Conservation (phyloP, 306 rosid species). For the Quercus berberidifolia region DNA sequence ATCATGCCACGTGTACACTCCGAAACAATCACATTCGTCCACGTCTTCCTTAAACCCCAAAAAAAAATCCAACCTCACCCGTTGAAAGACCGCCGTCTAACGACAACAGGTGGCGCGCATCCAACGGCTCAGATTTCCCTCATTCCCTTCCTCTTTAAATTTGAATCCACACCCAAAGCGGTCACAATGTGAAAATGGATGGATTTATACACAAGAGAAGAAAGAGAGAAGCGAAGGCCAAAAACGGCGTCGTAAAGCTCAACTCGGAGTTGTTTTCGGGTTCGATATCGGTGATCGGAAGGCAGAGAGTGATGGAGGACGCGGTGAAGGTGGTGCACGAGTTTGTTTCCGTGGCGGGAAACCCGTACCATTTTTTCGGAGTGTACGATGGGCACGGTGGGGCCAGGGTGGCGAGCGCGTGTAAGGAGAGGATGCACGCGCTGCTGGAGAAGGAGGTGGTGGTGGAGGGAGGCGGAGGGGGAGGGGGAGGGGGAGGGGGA, state of each 20-base stretch:
- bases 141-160: not conserved
- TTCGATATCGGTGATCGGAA: slow-evolving; percentile 56
- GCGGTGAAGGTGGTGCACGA: slow-evolving; percentile 29
- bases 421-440: slow-evolving; percentile 54
- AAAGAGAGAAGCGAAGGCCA: not conserved
- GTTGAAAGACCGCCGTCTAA: too few relatives aligned
- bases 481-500: not conserved
- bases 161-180: not conserved
- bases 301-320: slow-evolving; percentile 65
- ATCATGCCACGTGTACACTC: too few relatives aligned
- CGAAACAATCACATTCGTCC: too few relatives aligned
- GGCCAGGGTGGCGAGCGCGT: slow-evolving; percentile 46
- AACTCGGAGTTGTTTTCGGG: slow-evolving; percentile 25
- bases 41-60: too few relatives aligned
- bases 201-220: not conserved
- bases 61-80: too few relatives aligned
- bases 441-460: slow-evolving; percentile 46
- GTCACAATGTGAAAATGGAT: too few relatives aligned
- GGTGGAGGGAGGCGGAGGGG: not conserved
- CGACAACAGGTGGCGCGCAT: too few relatives aligned
- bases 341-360: slow-evolving; percentile 5
- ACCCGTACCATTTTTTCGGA: slow-evolving; percentile 39
- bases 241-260: not conserved
- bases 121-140: too few relatives aligned
- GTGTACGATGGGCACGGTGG: slow-evolving; percentile 74